These are phyloP conservation scores for Basidiobolus meristosporus DNA, from an alignment of 371 early-diverging fungal species.

Conservation along the genomic window DNA sequence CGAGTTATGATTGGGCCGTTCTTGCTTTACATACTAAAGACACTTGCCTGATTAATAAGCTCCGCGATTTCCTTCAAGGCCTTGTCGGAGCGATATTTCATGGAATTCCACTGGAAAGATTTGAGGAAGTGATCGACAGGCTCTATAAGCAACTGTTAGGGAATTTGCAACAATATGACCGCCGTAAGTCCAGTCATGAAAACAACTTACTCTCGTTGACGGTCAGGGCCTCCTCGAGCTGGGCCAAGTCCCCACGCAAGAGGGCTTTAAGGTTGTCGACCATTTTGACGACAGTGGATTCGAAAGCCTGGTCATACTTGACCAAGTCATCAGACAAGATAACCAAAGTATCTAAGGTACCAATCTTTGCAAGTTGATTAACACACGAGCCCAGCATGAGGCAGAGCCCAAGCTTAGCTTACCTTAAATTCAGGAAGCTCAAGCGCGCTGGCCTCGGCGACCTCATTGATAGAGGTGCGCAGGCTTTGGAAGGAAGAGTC, in stretches of 20 bases:
- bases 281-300: slow-evolving; percentile 53
- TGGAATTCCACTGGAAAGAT: slow-evolving; percentile 84
- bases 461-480: not conserved
- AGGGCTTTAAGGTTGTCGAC: slow-evolving; percentile 57
- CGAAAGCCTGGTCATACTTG: slow-evolving; percentile 63
- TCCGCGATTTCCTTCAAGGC: slow-evolving; percentile 67
- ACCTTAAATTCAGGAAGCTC: slow-evolving; percentile 3
- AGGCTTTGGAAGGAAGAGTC: slow-evolving; percentile 1
- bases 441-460: not conserved
- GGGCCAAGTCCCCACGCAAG: slow-evolving; percentile 20
- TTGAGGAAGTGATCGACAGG: slow-evolving; percentile 63
- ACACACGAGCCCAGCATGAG: not conserved
- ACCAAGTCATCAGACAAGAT: slow-evolving; percentile 80
- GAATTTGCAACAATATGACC: not conserved
- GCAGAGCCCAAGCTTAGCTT: not conserved
- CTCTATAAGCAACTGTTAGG: not conserved
- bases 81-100: slow-evolving; percentile 89
- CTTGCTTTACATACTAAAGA: not conserved
- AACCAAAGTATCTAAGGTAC: slow-evolving; percentile 81
- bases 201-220: slow-evolving; percentile 64
- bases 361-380: slow-evolving; percentile 35
- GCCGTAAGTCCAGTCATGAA: too few species aligned
- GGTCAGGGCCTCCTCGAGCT: slow-evolving; percentile 31
- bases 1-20: not conserved
- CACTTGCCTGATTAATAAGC: slow-evolving; percentile 26